Evolutionary conservation across 176 grass and related monocot species (phyloP), one percentile per base, ranked within the genome.

Genomic region (Ananas comosus): DNA sequence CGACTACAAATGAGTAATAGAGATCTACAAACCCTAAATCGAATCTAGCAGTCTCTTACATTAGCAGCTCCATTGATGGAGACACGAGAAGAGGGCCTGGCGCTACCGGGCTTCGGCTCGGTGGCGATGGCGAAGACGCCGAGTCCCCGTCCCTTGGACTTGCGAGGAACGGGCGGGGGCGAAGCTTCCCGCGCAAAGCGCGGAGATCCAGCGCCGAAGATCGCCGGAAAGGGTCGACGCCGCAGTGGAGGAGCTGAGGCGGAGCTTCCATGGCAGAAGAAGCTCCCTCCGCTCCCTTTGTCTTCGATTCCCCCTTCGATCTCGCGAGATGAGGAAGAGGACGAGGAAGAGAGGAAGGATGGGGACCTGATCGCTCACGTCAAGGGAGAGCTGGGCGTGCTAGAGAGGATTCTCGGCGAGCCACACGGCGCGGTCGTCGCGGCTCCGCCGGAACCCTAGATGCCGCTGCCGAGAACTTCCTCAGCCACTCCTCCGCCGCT

Each of bases 91-190:
- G 50, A 0, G 51, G 68, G 51, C 3, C 63, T 13, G 67, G 10
- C 50, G 9, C 10, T 52, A 47, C 14, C 64, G 64, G 81, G 76
- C 76, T 59, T 86, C 14, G 88, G 76, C 50, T 89, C 83, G 11
- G 92, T 87, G 65, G 81, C 86, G 64, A 89, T 83, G 48, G 92
- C 92, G 64, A 84, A 72, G 56, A 96, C 81, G 17, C 81, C 79
- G 65, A 33, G 27, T 11, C 57, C 23, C 10, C 24, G 64, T 10
- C 11, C 9, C 50, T 14, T 66, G 6, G 50, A 56, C 58, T 33
- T 2, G 47, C 17, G 3, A 28, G 25, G 23, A 68, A 13, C 1
- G 65, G 1, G 7, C n/a, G n/a, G 11, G 12, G 51, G 3, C 51
- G 16, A 27, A 13, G 24, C 11, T 33, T 42, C 50, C 50, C 67